Conservation (phyloP, 2,329 filamentous ascomycete genomes). For the Fusarium annulatum region DNA sequence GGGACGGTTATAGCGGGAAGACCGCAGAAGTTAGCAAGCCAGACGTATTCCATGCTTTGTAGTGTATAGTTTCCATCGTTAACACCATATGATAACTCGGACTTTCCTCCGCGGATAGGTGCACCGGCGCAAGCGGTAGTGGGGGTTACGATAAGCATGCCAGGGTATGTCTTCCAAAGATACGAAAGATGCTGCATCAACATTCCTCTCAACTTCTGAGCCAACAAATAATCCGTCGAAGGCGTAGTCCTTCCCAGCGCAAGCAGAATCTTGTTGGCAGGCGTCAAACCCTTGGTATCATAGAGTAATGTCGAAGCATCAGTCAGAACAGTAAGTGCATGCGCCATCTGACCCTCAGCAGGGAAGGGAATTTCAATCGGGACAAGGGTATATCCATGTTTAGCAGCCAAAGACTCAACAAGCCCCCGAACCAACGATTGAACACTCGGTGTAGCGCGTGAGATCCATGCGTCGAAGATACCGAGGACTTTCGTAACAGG, state of each 20-base stretch:
- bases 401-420: slow-evolving; percentile 63
- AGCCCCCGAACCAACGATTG: slow-evolving; percentile 55
- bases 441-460: slow-evolving; percentile 54
- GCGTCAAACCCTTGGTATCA: slow-evolving; percentile 62
- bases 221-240: slow-evolving; percentile 73
- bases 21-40: slow-evolving; percentile 64
- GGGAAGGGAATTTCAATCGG: slow-evolving; percentile 69
- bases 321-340: slow-evolving; percentile 78
- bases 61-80: slow-evolving; percentile 61
- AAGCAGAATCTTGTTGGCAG: slow-evolving; percentile 74
- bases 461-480: slow-evolving; percentile 73
- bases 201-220: slow-evolving; percentile 75
- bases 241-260: slow-evolving; percentile 71
- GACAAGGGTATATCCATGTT: slow-evolving; percentile 64
- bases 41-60: slow-evolving; percentile 61
- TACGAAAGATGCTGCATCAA: slow-evolving; percentile 77
- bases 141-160: slow-evolving; percentile 77
- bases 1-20: slow-evolving; percentile 59
- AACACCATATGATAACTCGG: slow-evolving; percentile 55
- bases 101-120: slow-evolving; percentile 51
- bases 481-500: slow-evolving; percentile 65
- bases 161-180: slow-evolving; percentile 73
- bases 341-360: slow-evolving; percentile 74
- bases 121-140: slow-evolving; percentile 66
- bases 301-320: slow-evolving; percentile 64